Percentiles rank a stretch among this genome's conserved stretches.
phyloP scores from a whole-genome alignment of 805 yeast species.

The Candida ponderosae region DNA sequence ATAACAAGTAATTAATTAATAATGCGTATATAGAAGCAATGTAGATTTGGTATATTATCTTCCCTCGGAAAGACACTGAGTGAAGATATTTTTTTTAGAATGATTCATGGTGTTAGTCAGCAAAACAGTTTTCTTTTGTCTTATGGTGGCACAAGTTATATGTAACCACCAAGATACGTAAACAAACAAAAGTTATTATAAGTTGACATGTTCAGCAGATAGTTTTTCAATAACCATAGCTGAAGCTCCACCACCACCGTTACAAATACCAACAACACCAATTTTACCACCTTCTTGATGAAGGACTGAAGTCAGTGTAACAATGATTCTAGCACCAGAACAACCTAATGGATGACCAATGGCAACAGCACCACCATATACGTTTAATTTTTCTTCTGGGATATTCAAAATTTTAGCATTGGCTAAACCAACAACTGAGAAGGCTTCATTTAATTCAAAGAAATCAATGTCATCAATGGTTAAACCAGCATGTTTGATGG shows the following conservation, averaged over 20 bases:
- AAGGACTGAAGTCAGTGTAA: conserved; percentile 76
- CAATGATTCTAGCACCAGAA: conserved; percentile 92
- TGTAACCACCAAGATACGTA: too few species aligned
- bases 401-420: conserved; percentile 65
- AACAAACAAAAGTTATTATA: too few species aligned
- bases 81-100: too few species aligned
- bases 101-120: too few species aligned
- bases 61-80: too few species aligned
- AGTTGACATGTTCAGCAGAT: conserved; percentile 19
- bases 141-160: too few species aligned
- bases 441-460: conserved; percentile 96
- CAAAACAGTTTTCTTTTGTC: too few species aligned
- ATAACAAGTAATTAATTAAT: too few species aligned
- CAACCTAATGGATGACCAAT: conserved; percentile 93
- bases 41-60: too few species aligned
- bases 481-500: conserved; percentile 78
- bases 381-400: conserved; percentile 64
- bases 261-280: conserved; percentile 96
- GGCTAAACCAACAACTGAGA: conserved; percentile 93
- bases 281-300: conserved; percentile 77
- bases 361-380: conserved; percentile 95
- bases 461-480: conserved; percentile 65
- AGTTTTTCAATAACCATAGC: conserved; percentile 78
- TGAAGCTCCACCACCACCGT: conserved; percentile 99
- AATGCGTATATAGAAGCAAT: too few species aligned